phyloP scores from a whole-genome alignment of 257 asterid species.

The Scutellaria barbata region DNA sequence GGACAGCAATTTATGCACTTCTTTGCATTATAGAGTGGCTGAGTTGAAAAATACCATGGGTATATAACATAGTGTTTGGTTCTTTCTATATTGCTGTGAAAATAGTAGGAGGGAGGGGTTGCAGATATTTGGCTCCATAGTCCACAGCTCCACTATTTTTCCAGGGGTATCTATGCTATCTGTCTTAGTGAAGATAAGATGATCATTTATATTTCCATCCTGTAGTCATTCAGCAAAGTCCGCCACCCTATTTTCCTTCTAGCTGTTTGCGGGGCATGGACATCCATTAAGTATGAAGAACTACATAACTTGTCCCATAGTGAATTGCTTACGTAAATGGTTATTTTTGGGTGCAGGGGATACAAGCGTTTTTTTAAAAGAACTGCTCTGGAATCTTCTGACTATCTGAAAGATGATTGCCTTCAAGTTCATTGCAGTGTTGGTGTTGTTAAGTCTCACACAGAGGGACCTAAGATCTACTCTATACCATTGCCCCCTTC shows the following conservation, averaged over 20 bases:
- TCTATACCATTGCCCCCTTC: conserved; percentile 76
- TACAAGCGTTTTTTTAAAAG: conserved; percentile 86
- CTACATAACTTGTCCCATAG: neutral
- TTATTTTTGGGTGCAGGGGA: conserved; percentile 68
- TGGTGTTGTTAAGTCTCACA: conserved; percentile 88
- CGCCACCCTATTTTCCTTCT: no score
- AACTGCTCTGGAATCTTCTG: conserved; percentile 76
- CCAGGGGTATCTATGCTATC: neutral
- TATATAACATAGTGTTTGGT: neutral
- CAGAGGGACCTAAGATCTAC: conserved; percentile 85
- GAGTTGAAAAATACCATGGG: neutral
- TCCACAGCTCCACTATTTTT: neutral
- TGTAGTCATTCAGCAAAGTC: neutral
- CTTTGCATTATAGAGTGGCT: neutral
- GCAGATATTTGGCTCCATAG: conserved; percentile 6
- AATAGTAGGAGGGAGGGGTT: neutral
- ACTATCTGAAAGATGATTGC: conserved; percentile 85
- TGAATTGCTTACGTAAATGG: neutral
- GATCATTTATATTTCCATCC: neutral
- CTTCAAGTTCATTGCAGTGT: conserved; percentile 88
- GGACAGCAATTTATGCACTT: neutral
- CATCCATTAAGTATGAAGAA: neutral
- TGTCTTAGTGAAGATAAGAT: neutral
- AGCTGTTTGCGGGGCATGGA: neutral
- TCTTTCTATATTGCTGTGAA: neutral